Evolutionary conservation across 2,329 filamentous ascomycete species (phyloP).

Genomic region (Aspergillus glaucus): DNA sequence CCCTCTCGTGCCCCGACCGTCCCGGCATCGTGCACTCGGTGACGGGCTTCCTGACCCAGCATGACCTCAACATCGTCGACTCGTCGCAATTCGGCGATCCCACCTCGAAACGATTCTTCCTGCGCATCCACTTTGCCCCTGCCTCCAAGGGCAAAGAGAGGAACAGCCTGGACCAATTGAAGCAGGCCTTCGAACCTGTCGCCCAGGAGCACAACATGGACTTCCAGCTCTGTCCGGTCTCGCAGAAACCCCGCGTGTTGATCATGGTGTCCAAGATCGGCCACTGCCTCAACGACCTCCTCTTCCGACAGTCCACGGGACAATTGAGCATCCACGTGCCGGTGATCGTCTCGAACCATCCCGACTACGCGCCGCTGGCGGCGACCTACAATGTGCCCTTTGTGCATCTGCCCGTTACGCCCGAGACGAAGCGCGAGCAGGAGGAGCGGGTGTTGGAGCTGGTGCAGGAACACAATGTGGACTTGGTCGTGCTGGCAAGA

Average conservation of each 20-base stretch:
- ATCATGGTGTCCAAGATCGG: constrained; percentile 90
- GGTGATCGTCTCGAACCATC: constrained; percentile 75
- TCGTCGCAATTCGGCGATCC: constrained; percentile 79
- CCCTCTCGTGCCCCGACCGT: constrained; percentile 76
- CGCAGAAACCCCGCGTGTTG: constrained; percentile 66
- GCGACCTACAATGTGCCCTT: constrained; percentile 71
- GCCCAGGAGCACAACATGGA: constrained; percentile 61
- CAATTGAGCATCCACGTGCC: constrained; percentile 71
- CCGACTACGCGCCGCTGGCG: constrained; percentile 64
- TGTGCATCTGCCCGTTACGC: constrained; percentile 71
- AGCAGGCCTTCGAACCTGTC: constrained; percentile 53
- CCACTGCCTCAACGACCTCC: constrained; percentile 75
- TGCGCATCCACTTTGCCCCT: constrained; percentile 77
- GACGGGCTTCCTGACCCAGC: constrained; percentile 66
- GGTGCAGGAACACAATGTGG: constrained; percentile 61
- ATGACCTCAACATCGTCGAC: constrained; percentile 75
- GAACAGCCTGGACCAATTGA: constrained; percentile 45
- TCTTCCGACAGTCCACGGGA: constrained; percentile 69
- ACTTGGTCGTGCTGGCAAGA: constrained; percentile 72
- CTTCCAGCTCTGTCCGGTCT: constrained; percentile 63
- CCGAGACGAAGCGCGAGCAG: constrained; percentile 70
- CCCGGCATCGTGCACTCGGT: constrained; percentile 80
- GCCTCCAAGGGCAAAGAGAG: constrained; percentile 11
- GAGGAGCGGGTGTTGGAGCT: constrained; percentile 66
- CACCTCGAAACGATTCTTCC: constrained; percentile 71